A percentile compares a stretch with the other conserved stretches of the same genome.
Conservation (phyloP, 73 alveolate genomes). For the Tetrahymena thermophila region DNA sequence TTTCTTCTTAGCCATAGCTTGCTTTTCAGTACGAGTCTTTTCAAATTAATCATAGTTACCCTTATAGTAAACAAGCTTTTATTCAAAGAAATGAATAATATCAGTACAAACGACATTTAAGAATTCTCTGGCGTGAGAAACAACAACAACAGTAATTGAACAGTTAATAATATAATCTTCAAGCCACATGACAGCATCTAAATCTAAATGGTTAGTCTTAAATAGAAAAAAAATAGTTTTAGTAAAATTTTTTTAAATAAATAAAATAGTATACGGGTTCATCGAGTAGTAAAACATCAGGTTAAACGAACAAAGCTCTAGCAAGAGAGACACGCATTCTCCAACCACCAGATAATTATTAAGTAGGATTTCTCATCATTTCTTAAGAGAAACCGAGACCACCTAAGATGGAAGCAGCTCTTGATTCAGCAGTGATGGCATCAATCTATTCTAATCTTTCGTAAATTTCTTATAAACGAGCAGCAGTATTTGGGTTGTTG, state of each 20-base stretch:
- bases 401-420: constrained; percentile 77
- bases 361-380: constrained; percentile 62
- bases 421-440: constrained; percentile 85
- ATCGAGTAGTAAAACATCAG: constrained; percentile 94
- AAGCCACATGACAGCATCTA: constrained; percentile 98
- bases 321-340: constrained; percentile 98
- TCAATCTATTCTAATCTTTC: constrained; percentile 81
- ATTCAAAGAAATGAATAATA: constrained; percentile 91
- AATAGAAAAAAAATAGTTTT: constrained; percentile 9
- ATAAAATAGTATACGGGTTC: constrained; percentile 67
- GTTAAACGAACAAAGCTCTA: constrained; percentile 93
- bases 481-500: constrained; percentile 41
- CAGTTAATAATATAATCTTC: constrained; percentile 86
- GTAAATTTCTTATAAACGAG: constrained; percentile 57
- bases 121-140: constrained; percentile 99
- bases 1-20: constrained; percentile 64
- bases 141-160: constrained; percentile 96
- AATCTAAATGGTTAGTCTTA: constrained; percentile 97
- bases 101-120: constrained; percentile 95
- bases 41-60: constrained; percentile 97
- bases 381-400: constrained; percentile 90
- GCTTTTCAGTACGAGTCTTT: constrained; percentile 80
- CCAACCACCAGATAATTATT: constrained; percentile 98
- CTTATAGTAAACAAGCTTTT: constrained; percentile 80
- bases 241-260: neutral